phyloP scores from a whole-genome alignment of 75 land plant species.

The Sequoia sempervirens region DNA sequence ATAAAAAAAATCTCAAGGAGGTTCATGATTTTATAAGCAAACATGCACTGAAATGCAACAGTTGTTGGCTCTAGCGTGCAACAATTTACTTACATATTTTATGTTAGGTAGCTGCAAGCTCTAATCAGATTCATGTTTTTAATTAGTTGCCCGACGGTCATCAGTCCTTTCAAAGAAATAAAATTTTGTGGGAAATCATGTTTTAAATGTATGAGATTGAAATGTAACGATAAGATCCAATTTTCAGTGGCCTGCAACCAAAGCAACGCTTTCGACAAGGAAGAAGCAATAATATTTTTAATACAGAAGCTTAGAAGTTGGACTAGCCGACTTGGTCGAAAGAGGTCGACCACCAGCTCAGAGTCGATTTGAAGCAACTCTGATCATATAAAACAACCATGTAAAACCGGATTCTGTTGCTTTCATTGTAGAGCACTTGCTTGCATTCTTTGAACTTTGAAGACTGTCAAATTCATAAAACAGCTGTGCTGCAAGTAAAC shows the following conservation, averaged over 20 bases:
- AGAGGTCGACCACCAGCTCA: not conserved
- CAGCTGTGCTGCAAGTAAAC: not conserved
- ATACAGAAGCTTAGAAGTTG: not conserved
- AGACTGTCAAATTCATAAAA: not conserved
- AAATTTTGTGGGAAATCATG: not conserved
- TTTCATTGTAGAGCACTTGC: not conserved
- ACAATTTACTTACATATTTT: not conserved
- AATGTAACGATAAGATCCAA: not conserved
- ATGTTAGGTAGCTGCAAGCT: not conserved
- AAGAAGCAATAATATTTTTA: not conserved
- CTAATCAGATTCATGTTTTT: not conserved
- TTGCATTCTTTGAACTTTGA: not conserved
- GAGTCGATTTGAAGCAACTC: not conserved
- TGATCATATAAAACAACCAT: not conserved
- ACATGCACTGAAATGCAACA: not conserved
- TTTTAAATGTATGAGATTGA: not conserved
- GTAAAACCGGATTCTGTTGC: not conserved
- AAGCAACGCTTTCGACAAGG: not conserved
- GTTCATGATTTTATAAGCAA: not conserved
- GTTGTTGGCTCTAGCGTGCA: not conserved
- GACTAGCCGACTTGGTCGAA: not conserved
- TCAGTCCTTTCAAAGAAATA: not conserved
- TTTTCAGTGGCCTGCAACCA: not conserved
- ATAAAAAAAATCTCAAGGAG: not conserved
- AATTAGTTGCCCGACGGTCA: not conserved